phyloP scores from a whole-genome alignment of 2,329 filamentous ascomycete genomes.

The Biscogniauxia marginata region DNA sequence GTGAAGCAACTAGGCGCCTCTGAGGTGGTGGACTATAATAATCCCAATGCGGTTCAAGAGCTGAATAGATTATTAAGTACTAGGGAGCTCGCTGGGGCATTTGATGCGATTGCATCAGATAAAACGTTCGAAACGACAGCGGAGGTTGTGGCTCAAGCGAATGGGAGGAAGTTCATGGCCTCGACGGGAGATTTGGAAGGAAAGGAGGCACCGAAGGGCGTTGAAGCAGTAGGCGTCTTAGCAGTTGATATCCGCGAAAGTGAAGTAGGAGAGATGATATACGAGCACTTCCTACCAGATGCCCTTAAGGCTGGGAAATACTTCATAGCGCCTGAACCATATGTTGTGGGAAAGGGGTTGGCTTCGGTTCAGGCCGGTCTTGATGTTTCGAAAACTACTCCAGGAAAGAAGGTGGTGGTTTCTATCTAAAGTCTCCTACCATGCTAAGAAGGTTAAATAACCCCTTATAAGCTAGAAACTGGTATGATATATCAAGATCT shows the following conservation, averaged over 20 bases:
- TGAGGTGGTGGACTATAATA: conserved; percentile 39
- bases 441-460: background rate
- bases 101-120: conserved; percentile 7
- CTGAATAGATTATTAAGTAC: conserved; percentile 18
- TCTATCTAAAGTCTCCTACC: background rate
- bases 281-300: conserved; percentile 12
- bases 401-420: conserved; percentile 11
- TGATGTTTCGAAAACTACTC: background rate
- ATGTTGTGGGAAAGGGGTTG: conserved; percentile 11
- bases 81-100: conserved; percentile 13
- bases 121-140: conserved; percentile 1
- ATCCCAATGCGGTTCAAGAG: conserved; percentile 26
- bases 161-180: conserved; percentile 8
- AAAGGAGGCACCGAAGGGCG: background rate
- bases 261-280: conserved; percentile 9
- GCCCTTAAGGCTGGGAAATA: conserved; percentile 11
- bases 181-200: conserved; percentile 1
- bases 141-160: conserved; percentile 2
- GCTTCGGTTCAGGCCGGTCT: conserved; percentile 8
- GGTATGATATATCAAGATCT: no score
- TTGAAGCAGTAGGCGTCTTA: conserved; percentile 2
- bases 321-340: conserved; percentile 6
- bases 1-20: conserved; percentile 38
- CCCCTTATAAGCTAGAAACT: no score
- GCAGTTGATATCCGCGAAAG: conserved; percentile 13